phyloP scores from a whole-genome alignment of 208 protist genomes.

The Wallacemonas sp. region DNA sequence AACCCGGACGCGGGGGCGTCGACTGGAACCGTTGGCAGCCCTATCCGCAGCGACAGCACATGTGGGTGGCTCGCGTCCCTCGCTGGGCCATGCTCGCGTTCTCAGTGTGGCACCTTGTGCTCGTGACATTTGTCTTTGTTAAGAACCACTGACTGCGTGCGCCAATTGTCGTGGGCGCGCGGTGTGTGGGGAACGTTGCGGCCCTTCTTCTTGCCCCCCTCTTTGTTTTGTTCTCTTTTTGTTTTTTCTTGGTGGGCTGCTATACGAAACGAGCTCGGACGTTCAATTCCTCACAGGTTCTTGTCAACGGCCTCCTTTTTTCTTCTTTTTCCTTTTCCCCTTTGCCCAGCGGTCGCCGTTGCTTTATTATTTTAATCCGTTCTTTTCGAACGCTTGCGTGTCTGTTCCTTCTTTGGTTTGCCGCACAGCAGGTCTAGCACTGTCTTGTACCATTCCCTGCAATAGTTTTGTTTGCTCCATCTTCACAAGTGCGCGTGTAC shows the following conservation, averaged over 20 bases:
- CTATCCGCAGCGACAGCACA: slow-evolving; percentile 21
- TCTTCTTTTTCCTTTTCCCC: slow-evolving; percentile 8
- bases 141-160: slow-evolving; percentile 28
- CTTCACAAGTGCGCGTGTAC: no score
- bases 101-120: slow-evolving; percentile 17
- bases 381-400: background rate
- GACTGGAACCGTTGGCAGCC: slow-evolving; percentile 25
- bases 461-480: no score
- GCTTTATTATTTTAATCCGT: no score
- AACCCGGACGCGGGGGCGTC: slow-evolving; percentile 23
- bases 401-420: background rate
- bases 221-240: slow-evolving; percentile 1
- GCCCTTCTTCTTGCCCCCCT: background rate
- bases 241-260: background rate
- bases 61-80: slow-evolving; percentile 35
- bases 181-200: background rate
- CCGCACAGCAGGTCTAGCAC: no score
- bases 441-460: no score
- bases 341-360: no score
- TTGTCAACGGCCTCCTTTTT: background rate
- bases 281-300: no score
- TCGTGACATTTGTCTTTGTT: slow-evolving; percentile 15
- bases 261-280: no score
- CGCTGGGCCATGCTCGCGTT: slow-evolving; percentile 37
- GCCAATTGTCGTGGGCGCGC: no score